Conservation (phyloP, 108 stramenopile species). For the Cyclotella distinguenda region DNA sequence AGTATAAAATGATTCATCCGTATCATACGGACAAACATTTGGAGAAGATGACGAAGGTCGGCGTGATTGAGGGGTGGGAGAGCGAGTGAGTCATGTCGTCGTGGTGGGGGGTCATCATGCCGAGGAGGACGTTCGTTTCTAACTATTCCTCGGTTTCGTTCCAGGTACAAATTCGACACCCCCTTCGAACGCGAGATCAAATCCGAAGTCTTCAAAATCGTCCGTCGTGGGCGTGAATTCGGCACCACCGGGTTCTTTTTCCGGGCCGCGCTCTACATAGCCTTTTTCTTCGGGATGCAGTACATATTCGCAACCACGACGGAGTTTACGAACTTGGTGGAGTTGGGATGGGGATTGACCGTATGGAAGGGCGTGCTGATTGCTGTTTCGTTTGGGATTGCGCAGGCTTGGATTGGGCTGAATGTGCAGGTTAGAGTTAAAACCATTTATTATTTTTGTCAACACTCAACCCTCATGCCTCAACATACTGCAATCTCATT, state of each 20-base stretch:
- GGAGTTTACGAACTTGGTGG: slow-evolving; percentile 9
- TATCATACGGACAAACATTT: slow-evolving; percentile 83
- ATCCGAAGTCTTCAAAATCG: slow-evolving; percentile 87
- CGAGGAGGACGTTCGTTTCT: neutral
- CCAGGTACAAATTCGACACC: slow-evolving; percentile 83
- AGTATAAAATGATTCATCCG: slow-evolving; percentile 93
- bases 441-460: too few relatives aligned
- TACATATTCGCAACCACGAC: slow-evolving; percentile 55
- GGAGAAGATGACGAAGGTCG: slow-evolving; percentile 86
- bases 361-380: slow-evolving; percentile 42
- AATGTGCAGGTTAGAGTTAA: slow-evolving; percentile 62
- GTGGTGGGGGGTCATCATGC: neutral
- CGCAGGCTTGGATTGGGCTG: slow-evolving; percentile 81
- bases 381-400: slow-evolving; percentile 74
- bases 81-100: slow-evolving; percentile 62
- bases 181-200: slow-evolving; percentile 87
- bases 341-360: neutral
- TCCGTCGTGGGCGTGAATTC: slow-evolving; percentile 81
- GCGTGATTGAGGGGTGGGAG: slow-evolving; percentile 56
- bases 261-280: slow-evolving; percentile 70
- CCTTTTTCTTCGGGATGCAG: slow-evolving; percentile 65
- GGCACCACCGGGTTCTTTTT: slow-evolving; percentile 75
- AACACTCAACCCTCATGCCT: too few relatives aligned
- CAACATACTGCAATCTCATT: too few relatives aligned
- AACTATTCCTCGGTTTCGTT: neutral